Evolutionary conservation across 306 rosid genomes (phyloP).

Genomic region (Fagus sylvatica): DNA sequence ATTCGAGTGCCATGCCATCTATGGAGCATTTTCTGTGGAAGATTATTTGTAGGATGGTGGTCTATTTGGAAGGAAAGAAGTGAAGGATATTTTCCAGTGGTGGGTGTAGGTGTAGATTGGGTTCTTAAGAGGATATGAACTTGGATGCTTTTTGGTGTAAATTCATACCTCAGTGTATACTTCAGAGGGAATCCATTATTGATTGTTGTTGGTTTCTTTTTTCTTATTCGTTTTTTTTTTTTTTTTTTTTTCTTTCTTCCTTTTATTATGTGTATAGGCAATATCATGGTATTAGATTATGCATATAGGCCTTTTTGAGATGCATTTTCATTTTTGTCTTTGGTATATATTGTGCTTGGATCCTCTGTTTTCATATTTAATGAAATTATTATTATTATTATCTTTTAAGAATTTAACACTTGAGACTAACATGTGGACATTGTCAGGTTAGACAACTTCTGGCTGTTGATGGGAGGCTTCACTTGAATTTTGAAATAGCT

Average conservation of each 20-base stretch:
- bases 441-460: slow-evolving; percentile 73
- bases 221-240: background rate
- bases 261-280: no score
- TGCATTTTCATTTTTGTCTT: background rate
- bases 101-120: background rate
- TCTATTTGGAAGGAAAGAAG: background rate
- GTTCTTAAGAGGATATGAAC: background rate
- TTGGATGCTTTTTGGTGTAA: background rate
- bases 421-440: slow-evolving; percentile 29
- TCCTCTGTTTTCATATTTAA: background rate
- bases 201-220: background rate
- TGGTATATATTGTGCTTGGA: slow-evolving; percentile 1
- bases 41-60: background rate
- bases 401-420: background rate
- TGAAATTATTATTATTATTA: background rate
- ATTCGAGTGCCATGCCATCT: background rate
- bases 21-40: background rate
- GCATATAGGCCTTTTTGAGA: background rate
- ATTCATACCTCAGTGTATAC: background rate
- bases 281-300: background rate
- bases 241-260: background rate
- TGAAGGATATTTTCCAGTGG: background rate
- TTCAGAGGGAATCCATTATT: background rate
- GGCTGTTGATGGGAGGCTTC: slow-evolving; percentile 86
- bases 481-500: slow-evolving; percentile 70